These are phyloP conservation scores for Rhizopus stolonifer DNA, from an alignment of 371 early-diverging fungal genomes.

Conservation along the genomic window DNA sequence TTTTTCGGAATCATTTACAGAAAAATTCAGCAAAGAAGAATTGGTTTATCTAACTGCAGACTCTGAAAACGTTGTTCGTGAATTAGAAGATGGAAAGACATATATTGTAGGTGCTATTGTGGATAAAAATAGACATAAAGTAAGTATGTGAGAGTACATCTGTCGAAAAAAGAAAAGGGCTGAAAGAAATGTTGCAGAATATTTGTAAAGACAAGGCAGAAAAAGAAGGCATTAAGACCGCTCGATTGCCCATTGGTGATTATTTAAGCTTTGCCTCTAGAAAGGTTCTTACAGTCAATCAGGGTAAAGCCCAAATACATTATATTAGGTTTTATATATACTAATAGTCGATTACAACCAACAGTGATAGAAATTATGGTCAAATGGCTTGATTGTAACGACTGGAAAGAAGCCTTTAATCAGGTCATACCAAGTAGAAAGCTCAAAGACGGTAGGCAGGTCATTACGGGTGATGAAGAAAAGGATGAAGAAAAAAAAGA, in stretches of 20 bases:
- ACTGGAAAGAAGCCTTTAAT: slow-evolving; percentile 82
- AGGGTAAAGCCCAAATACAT: slow-evolving; percentile 50
- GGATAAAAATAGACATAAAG: slow-evolving; percentile 89
- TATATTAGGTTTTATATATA: background rate
- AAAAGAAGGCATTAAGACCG: slow-evolving; percentile 73
- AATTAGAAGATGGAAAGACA: slow-evolving; percentile 69
- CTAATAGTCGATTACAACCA: background rate
- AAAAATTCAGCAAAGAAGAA: slow-evolving; percentile 53
- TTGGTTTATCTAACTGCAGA: slow-evolving; percentile 92
- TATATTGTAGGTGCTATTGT: slow-evolving; percentile 96
- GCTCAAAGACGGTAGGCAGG: slow-evolving; percentile 48
- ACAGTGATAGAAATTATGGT: slow-evolving; percentile 81
- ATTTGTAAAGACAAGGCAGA: slow-evolving; percentile 81
- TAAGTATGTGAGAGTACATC: no score
- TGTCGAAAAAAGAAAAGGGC: no score
- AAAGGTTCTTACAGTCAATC: slow-evolving; percentile 91
- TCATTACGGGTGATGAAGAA: slow-evolving; percentile 21
- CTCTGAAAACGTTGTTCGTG: slow-evolving; percentile 65
- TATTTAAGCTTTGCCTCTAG: slow-evolving; percentile 77
- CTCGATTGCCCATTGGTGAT: slow-evolving; percentile 85
- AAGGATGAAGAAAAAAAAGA: background rate
- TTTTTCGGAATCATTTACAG: slow-evolving; percentile 36
- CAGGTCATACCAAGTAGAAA: slow-evolving; percentile 88
- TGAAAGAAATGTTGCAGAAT: slow-evolving; percentile 26
- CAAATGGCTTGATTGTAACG: slow-evolving; percentile 63